Evolutionary conservation across 257 asterid genomes (phyloP), one percentile per base, ranked within the genome.

Genomic region (Galeopsis tetrahit): DNA sequence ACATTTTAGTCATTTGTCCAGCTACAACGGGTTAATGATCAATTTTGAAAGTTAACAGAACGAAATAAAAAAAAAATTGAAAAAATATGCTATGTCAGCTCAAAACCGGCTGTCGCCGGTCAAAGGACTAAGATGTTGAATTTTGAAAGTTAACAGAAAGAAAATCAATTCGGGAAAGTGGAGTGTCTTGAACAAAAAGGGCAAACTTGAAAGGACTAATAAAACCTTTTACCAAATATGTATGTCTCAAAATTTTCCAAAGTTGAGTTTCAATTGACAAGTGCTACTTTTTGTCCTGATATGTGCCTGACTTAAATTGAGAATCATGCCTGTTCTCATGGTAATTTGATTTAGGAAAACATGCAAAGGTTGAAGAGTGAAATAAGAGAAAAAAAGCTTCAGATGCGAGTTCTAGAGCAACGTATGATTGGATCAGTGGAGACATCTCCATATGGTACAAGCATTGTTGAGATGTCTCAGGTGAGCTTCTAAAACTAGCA

Each of bases 341-440:
- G 77, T 32, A 42, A 57, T 55, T 63, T 76, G 73, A 52, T 78
- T 42, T 69, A 90, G 97, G 96, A 85, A 70, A 83, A 81, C 63
- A 77, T 90, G 71, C 85, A 61, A 69, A 85, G 80, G 75, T 58
- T 90, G 77, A 90, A 88, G 84, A 83, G 86, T 79, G 96, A 87
- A 78, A 84, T 90, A 61, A 79, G 87, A 77, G 96, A 85, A 73
- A 90, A 90, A 83, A 88, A 83, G 73, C 77, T 44, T 39, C 97
- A 88, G 69, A 90, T 90, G 81, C 84, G 79, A 70, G 77, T 78
- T 69, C 77, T 90, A 52, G 96, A 90, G 83, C 93, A 88, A 68
- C 96, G 92, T 31, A 85, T 90, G 90, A 81, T 87, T 82, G 90
- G 96, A 71, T 90, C 97, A 39, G 90, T 82, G 71, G 91, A 88